Evolutionary conservation across 2,329 filamentous ascomycete species (phyloP).

Genomic region (Phialophora macrospora): DNA sequence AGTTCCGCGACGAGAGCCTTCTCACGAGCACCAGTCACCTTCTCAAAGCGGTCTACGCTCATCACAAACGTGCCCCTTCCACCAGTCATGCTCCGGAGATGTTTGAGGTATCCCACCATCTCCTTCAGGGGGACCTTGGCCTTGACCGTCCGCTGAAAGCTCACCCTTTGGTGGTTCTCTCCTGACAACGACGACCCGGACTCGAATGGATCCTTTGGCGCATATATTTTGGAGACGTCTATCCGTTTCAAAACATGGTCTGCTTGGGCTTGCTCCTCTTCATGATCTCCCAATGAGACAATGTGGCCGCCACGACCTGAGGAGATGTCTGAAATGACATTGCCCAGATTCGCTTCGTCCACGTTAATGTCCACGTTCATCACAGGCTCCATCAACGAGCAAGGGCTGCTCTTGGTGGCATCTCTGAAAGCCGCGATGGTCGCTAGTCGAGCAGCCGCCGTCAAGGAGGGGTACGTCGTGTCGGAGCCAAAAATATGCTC

Average conservation of each 20-base stretch:
- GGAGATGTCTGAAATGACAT: slow-evolving; percentile 80
- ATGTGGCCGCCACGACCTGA: slow-evolving; percentile 75
- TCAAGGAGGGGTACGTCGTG: slow-evolving; percentile 69
- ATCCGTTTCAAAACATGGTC: slow-evolving; percentile 53
- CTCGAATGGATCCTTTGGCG: slow-evolving; percentile 81
- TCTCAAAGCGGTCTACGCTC: slow-evolving; percentile 73
- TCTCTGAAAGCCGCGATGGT: slow-evolving; percentile 71
- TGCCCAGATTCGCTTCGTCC: slow-evolving; percentile 78
- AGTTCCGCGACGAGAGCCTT: slow-evolving; percentile 59
- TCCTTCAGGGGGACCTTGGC: slow-evolving; percentile 92
- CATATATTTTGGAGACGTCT: slow-evolving; percentile 77
- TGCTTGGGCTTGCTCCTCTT: slow-evolving; percentile 44
- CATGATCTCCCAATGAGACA: slow-evolving; percentile 67
- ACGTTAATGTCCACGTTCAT: slow-evolving; percentile 89
- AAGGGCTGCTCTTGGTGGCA: slow-evolving; percentile 59
- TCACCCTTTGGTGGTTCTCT: slow-evolving; percentile 41
- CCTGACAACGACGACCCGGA: slow-evolving; percentile 44
- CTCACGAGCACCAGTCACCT: slow-evolving; percentile 65
- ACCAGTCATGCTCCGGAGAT: slow-evolving; percentile 83
- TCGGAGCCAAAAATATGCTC: slow-evolving; percentile 69
- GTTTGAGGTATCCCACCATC: slow-evolving; percentile 93
- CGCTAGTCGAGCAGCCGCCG: slow-evolving; percentile 69
- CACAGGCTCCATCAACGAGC: slow-evolving; percentile 85
- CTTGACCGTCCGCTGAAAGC: slow-evolving; percentile 68
- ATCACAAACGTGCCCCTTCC: slow-evolving; percentile 80